These are phyloP conservation scores for Amyloporia xantha DNA, from an alignment of 768 basidiomycete species.

Conservation along the genomic window DNA sequence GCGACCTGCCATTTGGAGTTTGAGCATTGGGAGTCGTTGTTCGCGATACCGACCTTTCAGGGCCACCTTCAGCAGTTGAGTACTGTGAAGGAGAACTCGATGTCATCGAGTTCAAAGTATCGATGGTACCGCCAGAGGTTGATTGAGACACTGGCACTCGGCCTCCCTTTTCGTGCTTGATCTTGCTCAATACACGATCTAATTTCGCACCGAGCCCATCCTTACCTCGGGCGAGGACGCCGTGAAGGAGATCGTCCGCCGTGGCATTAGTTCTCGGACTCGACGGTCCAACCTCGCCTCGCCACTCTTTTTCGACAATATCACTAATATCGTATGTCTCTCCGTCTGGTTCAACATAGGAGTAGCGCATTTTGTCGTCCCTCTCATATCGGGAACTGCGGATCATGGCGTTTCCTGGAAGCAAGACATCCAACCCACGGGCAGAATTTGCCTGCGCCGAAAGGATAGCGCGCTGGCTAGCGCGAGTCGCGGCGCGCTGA, in stretches of 20 bases:
- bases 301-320: slow-evolving; percentile 85
- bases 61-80: slow-evolving; percentile 28
- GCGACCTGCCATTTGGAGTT: slow-evolving; percentile 5
- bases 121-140: slow-evolving; percentile 16
- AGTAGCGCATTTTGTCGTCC: slow-evolving; percentile 80
- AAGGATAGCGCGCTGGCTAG: slow-evolving; percentile 80
- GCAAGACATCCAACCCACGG: slow-evolving; percentile 82
- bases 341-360: slow-evolving; percentile 86
- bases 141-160: slow-evolving; percentile 19
- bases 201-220: slow-evolving; percentile 64
- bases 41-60: slow-evolving; percentile 26
- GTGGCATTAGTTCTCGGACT: slow-evolving; percentile 16
- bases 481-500: slow-evolving; percentile 79
- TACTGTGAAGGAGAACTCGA: slow-evolving; percentile 48
- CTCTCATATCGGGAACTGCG: slow-evolving; percentile 74
- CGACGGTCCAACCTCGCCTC: slow-evolving; percentile 29
- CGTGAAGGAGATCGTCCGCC: slow-evolving; percentile 61
- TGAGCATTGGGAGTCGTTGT: slow-evolving; percentile 18
- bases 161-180: slow-evolving; percentile 54
- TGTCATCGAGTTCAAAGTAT: slow-evolving; percentile 22
- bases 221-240: slow-evolving; percentile 50
- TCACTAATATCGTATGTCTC: slow-evolving; percentile 87
- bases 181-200: slow-evolving; percentile 68
- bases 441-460: slow-evolving; percentile 79
- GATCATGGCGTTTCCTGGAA: slow-evolving; percentile 80